Evolutionary conservation across 2,329 filamentous ascomycete species (phyloP), one percentile per base, ranked within the genome.

Genomic region (Neofusicoccum cordaticola): DNA sequence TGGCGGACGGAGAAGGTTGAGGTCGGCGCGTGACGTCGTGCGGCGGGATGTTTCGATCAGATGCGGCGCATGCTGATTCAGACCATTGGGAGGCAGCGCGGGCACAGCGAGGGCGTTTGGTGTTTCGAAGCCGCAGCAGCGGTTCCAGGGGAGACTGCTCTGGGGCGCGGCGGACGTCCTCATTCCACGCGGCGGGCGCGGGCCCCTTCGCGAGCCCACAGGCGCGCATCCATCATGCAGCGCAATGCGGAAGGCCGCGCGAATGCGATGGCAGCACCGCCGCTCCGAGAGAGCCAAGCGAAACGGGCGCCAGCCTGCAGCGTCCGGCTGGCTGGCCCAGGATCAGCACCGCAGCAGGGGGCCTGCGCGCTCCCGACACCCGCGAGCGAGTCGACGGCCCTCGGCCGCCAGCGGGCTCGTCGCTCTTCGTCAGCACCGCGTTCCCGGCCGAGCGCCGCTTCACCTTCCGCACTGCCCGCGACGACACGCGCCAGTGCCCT

Each of bases 21-120:
- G 50, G 19, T 56, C 34, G 37, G 45, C 61, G 50, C 61, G 61
- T 62, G 45, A 62, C 58, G 58, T 50, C 45, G 58, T 62, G 45
- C 45, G 56, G 56, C 56, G 56, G 42, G 56, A 47, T 60, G 56
- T 60, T 60, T 60, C 42, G 56, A 35, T 60, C 56, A 60, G n/a
- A 60, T 9, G 56, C 56, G 56, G 56, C 56, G 56, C 56, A 60
- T 60, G 56, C 56, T 60, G 41, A 60, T 60, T 60, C 56, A 60
- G 56, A 60, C 41, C 41, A 47, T 34, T 44, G 56, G 5, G 31
- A 37, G 41, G 27, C 27, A 31, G 6, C 27, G 27, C 5, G 27
- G 27, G 27, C 22, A 27, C 19, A 9, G 41, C 41, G 31, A 37
- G 56, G 42, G 31, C 27, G 42, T 31, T 45, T 35, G 56, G 31